Percentiles rank a stretch among this genome's conserved stretches.
phyloP scores from a whole-genome alignment of 192 early-diverging fungal genomes.

The Podila minutissima region DNA sequence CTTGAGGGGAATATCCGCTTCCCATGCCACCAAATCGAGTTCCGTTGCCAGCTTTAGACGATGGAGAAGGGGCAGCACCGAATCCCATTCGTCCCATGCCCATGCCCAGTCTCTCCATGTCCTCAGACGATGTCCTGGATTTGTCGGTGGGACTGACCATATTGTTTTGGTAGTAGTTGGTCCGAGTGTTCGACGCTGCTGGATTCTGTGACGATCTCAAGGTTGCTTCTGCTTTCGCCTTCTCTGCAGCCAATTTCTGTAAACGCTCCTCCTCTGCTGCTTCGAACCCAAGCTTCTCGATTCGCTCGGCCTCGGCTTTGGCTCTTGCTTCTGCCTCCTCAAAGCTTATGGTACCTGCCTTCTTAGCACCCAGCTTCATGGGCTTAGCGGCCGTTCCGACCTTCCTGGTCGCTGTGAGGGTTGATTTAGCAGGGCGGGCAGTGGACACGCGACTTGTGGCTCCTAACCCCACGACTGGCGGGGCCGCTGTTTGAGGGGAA shows the following conservation, averaged over 20 bases:
- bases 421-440: slow-evolving; percentile 50
- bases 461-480: slow-evolving; percentile 31
- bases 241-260: slow-evolving; percentile 54
- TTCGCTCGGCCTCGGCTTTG: slow-evolving; percentile 38
- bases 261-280: slow-evolving; percentile 46
- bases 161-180: slow-evolving; percentile 44
- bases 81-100: slow-evolving; percentile 76
- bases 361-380: slow-evolving; percentile 84
- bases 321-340: slow-evolving; percentile 80
- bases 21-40: slow-evolving; percentile 36
- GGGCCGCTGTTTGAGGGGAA: slow-evolving; percentile 7
- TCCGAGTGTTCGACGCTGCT: background rate
- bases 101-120: slow-evolving; percentile 73
- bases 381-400: slow-evolving; percentile 42
- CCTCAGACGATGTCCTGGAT: slow-evolving; percentile 34
- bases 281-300: slow-evolving; percentile 44
- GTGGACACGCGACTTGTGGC: slow-evolving; percentile 15
- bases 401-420: slow-evolving; percentile 51
- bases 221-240: slow-evolving; percentile 79
- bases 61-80: slow-evolving; percentile 38
- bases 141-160: slow-evolving; percentile 21
- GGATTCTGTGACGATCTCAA: background rate
- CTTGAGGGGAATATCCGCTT: slow-evolving; percentile 37
- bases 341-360: slow-evolving; percentile 85
- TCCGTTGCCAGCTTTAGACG: slow-evolving; percentile 7